Percentiles rank a stretch among this genome's conserved stretches.
phyloP scores from a whole-genome alignment of 352 stramenopile genomes.

The Pythium angustatum region DNA sequence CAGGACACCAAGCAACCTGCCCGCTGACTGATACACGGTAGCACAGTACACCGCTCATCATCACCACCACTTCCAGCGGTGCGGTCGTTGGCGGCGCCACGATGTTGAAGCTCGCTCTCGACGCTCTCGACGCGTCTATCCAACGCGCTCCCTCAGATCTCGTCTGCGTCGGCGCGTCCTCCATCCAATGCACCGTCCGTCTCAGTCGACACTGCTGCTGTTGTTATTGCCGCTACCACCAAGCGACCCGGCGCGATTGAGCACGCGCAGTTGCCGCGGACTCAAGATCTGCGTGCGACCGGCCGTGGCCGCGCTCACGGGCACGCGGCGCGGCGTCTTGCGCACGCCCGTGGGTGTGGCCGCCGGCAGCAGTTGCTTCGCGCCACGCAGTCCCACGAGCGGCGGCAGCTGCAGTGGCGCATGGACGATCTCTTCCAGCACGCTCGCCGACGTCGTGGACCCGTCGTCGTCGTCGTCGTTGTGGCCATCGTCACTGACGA shows the following conservation, averaged over 20 bases:
- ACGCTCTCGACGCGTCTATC: too few relatives aligned
- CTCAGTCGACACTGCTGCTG: background rate
- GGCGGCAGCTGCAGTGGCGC: conserved; percentile 26
- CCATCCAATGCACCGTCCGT: background rate
- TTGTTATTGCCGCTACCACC: background rate
- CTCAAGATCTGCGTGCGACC: conserved; percentile 35
- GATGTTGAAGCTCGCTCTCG: too few relatives aligned
- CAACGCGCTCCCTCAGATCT: too few relatives aligned
- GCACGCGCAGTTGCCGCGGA: conserved; percentile 30
- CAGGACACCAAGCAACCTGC: too few relatives aligned
- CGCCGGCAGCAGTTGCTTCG: background rate
- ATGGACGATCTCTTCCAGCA: conserved; percentile 26
- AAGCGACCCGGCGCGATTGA: conserved; percentile 14
- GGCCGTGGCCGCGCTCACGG: conserved; percentile 26
- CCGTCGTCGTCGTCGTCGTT: background rate
- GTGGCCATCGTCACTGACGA: background rate
- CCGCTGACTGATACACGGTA: too few relatives aligned
- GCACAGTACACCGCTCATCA: too few relatives aligned
- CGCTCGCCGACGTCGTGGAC: conserved; percentile 9
- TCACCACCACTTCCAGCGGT: too few relatives aligned
- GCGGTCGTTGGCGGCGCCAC: too few relatives aligned
- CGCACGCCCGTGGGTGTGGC: conserved; percentile 10
- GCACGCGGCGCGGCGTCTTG: conserved; percentile 31
- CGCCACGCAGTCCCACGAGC: background rate
- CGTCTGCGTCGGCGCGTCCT: too few relatives aligned